Evolutionary conservation across 1,139 yeast species (phyloP).

Genomic region (Ogataea hybrid): DNA sequence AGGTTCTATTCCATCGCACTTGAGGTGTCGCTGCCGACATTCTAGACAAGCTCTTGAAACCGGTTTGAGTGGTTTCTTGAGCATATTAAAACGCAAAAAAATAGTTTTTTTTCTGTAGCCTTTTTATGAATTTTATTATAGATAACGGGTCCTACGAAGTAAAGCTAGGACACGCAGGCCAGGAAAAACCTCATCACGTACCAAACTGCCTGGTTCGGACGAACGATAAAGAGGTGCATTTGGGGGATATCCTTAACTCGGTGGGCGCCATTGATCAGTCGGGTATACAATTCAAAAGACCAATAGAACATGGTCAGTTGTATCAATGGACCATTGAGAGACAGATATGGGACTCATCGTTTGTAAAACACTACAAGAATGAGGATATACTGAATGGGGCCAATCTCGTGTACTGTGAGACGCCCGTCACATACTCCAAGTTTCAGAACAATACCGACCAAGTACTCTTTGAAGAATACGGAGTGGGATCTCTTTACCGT

Average conservation of each 20-base stretch:
- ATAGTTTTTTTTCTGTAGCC: not conserved
- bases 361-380: slow-evolving; percentile 41
- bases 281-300: slow-evolving; percentile 73
- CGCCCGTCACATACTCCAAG: slow-evolving; percentile 81
- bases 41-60: slow-evolving; percentile 47
- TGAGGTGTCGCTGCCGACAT: slow-evolving; percentile 47
- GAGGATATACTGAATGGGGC: slow-evolving; percentile 44
- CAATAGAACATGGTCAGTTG: slow-evolving; percentile 84
- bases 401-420: slow-evolving; percentile 64
- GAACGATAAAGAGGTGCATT: slow-evolving; percentile 67
- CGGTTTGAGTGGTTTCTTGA: slow-evolving; percentile 32
- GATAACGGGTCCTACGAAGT: slow-evolving; percentile 90
- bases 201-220: slow-evolving; percentile 75
- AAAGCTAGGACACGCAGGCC: slow-evolving; percentile 64
- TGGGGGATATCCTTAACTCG: slow-evolving; percentile 67
- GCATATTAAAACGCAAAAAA: slow-evolving; percentile 5
- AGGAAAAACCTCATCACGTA: slow-evolving; percentile 45
- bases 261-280: slow-evolving; percentile 58
- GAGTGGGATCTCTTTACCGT: slow-evolving; percentile 64
- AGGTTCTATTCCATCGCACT: slow-evolving; percentile 49
- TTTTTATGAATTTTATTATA: slow-evolving; percentile 40
- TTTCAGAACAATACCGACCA: slow-evolving; percentile 87
- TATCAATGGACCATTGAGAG: slow-evolving; percentile 92
- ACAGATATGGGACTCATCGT: slow-evolving; percentile 88
- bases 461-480: slow-evolving; percentile 91